Percentiles rank a stretch among this genome's conserved stretches.
These are phyloP conservation scores for Chlorella sorokiniana DNA, from an alignment of 139 green algal genomes.

Conservation along the genomic window DNA sequence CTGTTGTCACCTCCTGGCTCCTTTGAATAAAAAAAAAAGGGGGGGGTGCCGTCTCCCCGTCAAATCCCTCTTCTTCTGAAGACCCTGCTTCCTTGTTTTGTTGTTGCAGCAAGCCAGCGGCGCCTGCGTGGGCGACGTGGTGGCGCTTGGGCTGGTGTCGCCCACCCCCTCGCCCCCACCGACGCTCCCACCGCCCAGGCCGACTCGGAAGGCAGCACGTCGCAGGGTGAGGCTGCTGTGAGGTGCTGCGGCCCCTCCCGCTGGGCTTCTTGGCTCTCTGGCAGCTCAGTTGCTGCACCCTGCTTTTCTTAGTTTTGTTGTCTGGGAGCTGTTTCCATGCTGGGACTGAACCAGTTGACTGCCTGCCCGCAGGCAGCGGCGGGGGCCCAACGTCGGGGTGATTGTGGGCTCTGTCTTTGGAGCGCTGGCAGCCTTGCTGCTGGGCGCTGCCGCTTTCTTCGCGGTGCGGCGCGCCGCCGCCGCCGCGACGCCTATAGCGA, in stretches of 20 bases:
- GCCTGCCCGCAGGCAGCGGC: not conserved
- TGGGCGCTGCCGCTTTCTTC: slow-evolving; percentile 22
- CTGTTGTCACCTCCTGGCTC: no score
- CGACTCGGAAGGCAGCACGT: not conserved
- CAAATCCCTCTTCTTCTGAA: no score
- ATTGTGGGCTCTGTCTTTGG: slow-evolving; percentile 39
- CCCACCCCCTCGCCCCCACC: not conserved
- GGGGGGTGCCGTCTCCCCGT: no score
- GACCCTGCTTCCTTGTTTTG: not conserved
- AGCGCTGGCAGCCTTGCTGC: not conserved
- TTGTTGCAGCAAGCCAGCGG: not conserved
- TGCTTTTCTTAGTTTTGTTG: no score
- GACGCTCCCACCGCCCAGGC: not conserved
- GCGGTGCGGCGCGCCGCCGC: slow-evolving; percentile 5
- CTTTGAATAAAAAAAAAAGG: no score
- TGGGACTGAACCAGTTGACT: no score
- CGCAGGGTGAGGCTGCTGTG: not conserved
- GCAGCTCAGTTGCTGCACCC: no score
- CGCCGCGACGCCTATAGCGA: not conserved
- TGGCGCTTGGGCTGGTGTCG: slow-evolving; percentile 9
- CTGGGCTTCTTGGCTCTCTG: not conserved
- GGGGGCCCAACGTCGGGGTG: slow-evolving; percentile 12
- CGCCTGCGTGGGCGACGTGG: slow-evolving; percentile 33
- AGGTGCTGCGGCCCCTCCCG: not conserved
- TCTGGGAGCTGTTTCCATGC: no score